Percentiles rank a stretch among this genome's conserved stretches.
phyloP scores from a whole-genome alignment of 2,329 filamentous ascomycete genomes.

The Trichoderma arundinaceum region DNA sequence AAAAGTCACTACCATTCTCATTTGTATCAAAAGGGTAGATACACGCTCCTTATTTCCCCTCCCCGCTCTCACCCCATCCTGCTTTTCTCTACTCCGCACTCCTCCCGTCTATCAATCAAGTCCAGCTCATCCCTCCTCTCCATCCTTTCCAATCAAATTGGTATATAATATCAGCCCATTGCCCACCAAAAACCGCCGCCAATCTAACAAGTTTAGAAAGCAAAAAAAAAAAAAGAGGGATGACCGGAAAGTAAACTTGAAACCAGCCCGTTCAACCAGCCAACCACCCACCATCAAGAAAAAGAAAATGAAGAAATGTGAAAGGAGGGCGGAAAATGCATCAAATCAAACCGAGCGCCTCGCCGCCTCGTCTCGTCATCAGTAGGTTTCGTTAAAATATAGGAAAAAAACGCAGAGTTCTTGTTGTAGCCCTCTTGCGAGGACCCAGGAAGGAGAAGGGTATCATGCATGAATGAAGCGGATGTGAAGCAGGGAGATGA shows the following conservation, averaged over 20 bases:
- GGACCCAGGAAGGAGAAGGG: not conserved
- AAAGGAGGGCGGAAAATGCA: constrained; percentile 21
- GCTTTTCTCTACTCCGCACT: not conserved
- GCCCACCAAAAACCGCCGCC: not conserved
- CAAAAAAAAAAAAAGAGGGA: too few relatives aligned
- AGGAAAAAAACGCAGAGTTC: not conserved
- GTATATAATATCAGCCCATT: constrained; percentile 13
- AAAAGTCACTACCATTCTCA: not conserved
- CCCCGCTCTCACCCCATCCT: not conserved
- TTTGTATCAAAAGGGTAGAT: not conserved
- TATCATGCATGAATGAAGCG: constrained; percentile 20
- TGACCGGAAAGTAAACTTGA: not conserved
- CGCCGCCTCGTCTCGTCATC: constrained; percentile 30
- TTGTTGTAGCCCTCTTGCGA: not conserved
- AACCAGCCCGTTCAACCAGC: constrained; percentile 7
- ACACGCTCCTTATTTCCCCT: not conserved
- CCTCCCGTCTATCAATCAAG: not conserved
- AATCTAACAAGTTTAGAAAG: not conserved
- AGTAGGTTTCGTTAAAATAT: constrained; percentile 22
- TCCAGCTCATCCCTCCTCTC: not conserved
- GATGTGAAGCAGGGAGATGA: not conserved
- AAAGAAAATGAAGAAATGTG: not conserved
- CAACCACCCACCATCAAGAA: not conserved
- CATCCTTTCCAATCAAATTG: constrained; percentile 11
- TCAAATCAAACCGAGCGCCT: constrained; percentile 29